Percentiles rank a stretch among this genome's conserved stretches.
phyloP scores from a whole-genome alignment of 2,329 filamentous ascomycete species.

The Colletotrichum zoysiae region DNA sequence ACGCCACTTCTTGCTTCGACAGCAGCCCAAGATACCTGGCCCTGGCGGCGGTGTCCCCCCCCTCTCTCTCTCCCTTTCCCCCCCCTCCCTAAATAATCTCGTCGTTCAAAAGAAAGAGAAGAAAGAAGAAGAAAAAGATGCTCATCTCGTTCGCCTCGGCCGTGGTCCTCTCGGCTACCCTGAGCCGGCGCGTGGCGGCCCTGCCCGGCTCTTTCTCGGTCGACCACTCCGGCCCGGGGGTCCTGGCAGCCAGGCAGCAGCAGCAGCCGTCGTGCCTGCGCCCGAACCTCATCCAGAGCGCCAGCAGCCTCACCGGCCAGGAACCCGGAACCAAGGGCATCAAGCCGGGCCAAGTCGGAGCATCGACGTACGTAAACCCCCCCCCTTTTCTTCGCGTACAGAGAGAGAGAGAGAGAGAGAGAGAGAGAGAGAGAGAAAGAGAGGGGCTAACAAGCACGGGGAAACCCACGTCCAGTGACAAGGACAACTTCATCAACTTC shows the following conservation, averaged over 20 bases:
- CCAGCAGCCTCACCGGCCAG: conserved; percentile 55
- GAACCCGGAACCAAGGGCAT: conserved; percentile 48
- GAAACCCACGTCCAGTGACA: conserved; percentile 51
- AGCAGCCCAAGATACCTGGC: not conserved
- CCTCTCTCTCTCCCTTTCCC: too few relatives aligned
- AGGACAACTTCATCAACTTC: conserved; percentile 72
- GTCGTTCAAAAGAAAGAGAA: not conserved
- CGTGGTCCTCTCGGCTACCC: not conserved
- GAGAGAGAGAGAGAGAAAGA: too few relatives aligned
- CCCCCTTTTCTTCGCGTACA: not conserved
- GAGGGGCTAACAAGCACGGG: not conserved
- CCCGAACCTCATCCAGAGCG: conserved; percentile 56
- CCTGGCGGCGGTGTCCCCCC: not conserved
- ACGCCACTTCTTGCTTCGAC: not conserved
- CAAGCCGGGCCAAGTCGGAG: conserved; percentile 52
- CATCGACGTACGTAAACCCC: conserved; percentile 55
- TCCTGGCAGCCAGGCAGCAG: conserved; percentile 13
- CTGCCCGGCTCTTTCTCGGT: not conserved
- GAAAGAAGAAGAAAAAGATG: too few relatives aligned
- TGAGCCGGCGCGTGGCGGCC: not conserved
- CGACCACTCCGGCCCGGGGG: not conserved
- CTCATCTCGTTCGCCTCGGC: not conserved
- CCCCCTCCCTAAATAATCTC: not conserved
- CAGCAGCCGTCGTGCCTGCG: conserved; percentile 47
- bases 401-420: too few relatives aligned